Evolutionary conservation across 176 grass and related monocot species (phyloP), one percentile per base, ranked within the genome.

Genomic region (sorghum (Sorghum bicolor)): DNA sequence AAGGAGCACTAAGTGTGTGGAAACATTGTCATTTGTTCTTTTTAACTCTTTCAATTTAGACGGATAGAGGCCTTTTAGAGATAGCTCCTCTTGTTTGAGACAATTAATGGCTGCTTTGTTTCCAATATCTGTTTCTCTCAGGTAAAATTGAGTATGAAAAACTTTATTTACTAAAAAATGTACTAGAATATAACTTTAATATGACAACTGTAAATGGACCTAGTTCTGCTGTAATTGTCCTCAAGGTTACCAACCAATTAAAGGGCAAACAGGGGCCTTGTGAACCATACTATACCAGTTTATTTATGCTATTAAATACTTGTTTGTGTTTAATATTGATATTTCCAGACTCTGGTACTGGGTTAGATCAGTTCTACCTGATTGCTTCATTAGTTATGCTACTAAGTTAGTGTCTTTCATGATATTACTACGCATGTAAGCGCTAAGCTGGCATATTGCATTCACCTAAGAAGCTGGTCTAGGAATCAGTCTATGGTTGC

Each of bases 261-360:
- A 30, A 3, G 24, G 15, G 30, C 4, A 28, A 40, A 82, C 22
- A 40, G 4, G 48, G 15, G 19, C 33, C 3, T 38, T 40, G 11
- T 64, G 73, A 73, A 55, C 13, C 68, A 68, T 81, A 75, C 5
- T 26, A 50, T 77, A 24, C 41, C 64, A 31, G 5, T 77, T 77
- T 53, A 71, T 77, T 77, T 72, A 71, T 3, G 15, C 28, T 70
- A 43, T 81, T 26, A 67, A 14, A 58, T 64, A 55, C 41, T 25
- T 48, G 48, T 20, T 20, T 29, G 39, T 29, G 26, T 84, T 41
- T 12, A 31, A 62, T 12, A 74, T 74, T 29, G 74, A 79, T 69
- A 67, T 52, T 74, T 64, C 26, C 6, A 10, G 19, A 41, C 8
- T 62, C 26, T 19, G 72, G 74, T 1, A 26, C 36, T 79, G 36